Conservation (phyloP, 352 stramenopile species). For the Plasmopara viticola region DNA sequence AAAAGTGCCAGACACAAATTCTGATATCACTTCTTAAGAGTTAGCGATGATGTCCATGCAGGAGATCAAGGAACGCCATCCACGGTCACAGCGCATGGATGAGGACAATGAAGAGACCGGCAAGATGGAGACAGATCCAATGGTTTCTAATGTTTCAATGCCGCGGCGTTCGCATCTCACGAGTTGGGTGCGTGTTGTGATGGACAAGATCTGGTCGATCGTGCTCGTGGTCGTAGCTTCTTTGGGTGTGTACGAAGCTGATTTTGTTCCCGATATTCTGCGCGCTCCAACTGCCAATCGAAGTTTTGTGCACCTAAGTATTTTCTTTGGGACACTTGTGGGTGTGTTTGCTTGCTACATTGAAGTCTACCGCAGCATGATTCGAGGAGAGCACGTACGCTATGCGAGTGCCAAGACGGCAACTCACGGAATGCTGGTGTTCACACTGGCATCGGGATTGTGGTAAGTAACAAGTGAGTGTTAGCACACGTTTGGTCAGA, state of each 20-base stretch:
- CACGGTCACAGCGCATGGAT: slow-evolving; percentile 12
- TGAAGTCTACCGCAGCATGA: slow-evolving; percentile 58
- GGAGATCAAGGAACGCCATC: slow-evolving; percentile 43
- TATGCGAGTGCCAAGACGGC: slow-evolving; percentile 59
- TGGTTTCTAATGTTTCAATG: slow-evolving; percentile 16
- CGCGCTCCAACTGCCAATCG: slow-evolving; percentile 46
- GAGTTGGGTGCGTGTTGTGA: slow-evolving; percentile 36
- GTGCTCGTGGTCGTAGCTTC: slow-evolving; percentile 45
- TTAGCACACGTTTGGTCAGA: neutral
- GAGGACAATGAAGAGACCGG: slow-evolving; percentile 5
- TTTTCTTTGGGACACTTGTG: slow-evolving; percentile 45
- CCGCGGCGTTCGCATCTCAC: slow-evolving; percentile 17
- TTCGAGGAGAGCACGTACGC: slow-evolving; percentile 48
- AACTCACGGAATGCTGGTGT: slow-evolving; percentile 62
- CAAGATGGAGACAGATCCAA: slow-evolving; percentile 34
- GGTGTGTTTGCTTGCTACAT: slow-evolving; percentile 63
- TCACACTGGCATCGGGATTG: slow-evolving; percentile 46
- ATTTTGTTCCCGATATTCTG: slow-evolving; percentile 54
- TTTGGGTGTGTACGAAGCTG: slow-evolving; percentile 49
- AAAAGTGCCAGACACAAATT: no score
- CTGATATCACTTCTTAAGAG: neutral
- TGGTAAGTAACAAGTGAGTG: slow-evolving; percentile 22
- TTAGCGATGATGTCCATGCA: slow-evolving; percentile 52
- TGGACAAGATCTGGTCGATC: slow-evolving; percentile 54
- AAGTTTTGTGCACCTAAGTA: slow-evolving; percentile 43